These are phyloP conservation scores for Xylaria venustula DNA, from an alignment of 495 filamentous ascomycete genomes.

Conservation along the genomic window DNA sequence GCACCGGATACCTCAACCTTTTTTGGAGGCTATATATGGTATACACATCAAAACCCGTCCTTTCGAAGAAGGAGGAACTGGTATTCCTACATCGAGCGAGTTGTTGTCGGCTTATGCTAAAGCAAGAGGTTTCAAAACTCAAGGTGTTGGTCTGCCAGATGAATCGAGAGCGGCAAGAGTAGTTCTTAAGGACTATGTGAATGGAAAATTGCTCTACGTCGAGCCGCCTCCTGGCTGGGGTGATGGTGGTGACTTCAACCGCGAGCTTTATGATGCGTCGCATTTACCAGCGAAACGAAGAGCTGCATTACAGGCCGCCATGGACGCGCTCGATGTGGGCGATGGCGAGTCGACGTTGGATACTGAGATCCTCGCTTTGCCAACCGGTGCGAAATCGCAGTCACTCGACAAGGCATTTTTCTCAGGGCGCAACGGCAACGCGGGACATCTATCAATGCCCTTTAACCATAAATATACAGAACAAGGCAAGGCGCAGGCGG, in stretches of 20 bases:
- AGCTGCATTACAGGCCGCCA: slow-evolving; percentile 51
- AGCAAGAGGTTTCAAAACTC: slow-evolving; percentile 84
- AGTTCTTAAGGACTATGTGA: slow-evolving; percentile 96
- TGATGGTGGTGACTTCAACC: slow-evolving; percentile 77
- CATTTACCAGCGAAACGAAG: slow-evolving; percentile 76
- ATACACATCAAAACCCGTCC: slow-evolving; percentile 82
- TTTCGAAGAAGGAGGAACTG: slow-evolving; percentile 89
- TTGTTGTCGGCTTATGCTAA: slow-evolving; percentile 81
- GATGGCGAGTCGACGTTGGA: slow-evolving; percentile 41
- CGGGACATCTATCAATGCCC: slow-evolving; percentile 70
- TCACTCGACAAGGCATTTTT: slow-evolving; percentile 88
- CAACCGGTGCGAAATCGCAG: slow-evolving; percentile 65
- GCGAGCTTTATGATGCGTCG: slow-evolving; percentile 76
- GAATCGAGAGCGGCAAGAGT: slow-evolving; percentile 88
- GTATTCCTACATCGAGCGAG: slow-evolving; percentile 83
- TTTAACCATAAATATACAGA: slow-evolving; percentile 86
- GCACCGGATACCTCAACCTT: slow-evolving; percentile 82
- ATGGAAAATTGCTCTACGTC: slow-evolving; percentile 88
- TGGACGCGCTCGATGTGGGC: slow-evolving; percentile 40
- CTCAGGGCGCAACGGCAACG: slow-evolving; percentile 56
- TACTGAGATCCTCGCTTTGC: slow-evolving; percentile 46
- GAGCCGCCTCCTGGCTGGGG: slow-evolving; percentile 79
- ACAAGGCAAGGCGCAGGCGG: slow-evolving; percentile 55
- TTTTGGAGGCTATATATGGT: slow-evolving; percentile 89
- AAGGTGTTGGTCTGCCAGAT: slow-evolving; percentile 85